Conservation (phyloP, 176 grass and related monocot species). For the Stipa capillata region DNA sequence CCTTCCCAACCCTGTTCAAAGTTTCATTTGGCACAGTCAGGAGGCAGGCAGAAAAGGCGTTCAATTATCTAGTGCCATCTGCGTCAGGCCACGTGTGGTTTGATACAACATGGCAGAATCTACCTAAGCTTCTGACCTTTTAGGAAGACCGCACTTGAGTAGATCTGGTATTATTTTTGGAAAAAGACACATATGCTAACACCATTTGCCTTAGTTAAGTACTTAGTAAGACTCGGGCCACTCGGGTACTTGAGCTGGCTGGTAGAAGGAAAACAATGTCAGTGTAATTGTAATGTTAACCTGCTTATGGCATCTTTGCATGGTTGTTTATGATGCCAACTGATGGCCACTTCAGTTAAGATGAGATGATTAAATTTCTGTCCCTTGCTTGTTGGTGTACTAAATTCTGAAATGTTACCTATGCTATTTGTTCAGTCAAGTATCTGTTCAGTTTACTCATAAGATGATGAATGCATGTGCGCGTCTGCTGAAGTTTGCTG, state of each 20-base stretch:
- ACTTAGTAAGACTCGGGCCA: background rate
- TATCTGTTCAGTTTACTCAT: background rate
- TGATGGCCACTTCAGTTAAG: background rate
- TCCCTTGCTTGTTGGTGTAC: background rate
- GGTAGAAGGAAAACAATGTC: background rate
- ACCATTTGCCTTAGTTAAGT: background rate
- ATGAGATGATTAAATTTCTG: background rate
- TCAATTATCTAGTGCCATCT: background rate
- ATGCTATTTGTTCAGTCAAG: no score
- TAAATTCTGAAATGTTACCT: background rate
- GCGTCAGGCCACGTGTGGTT: background rate
- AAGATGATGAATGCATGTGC: background rate
- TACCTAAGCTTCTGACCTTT: no score
- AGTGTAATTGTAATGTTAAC: background rate
- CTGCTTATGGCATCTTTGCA: constrained; percentile 1
- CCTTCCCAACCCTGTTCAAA: constrained; percentile 22
- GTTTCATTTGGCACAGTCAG: constrained; percentile 6
- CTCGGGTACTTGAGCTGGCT: background rate
- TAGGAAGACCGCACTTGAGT: background rate
- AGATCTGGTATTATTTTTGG: background rate
- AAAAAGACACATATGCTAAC: background rate
- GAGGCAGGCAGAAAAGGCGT: background rate
- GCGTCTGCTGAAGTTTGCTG: background rate
- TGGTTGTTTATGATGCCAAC: background rate
- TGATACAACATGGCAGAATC: no score